Base-by-base conservation (phyloP, 352 stramenopile species). In the Saprolegnia parasitica region DNA sequence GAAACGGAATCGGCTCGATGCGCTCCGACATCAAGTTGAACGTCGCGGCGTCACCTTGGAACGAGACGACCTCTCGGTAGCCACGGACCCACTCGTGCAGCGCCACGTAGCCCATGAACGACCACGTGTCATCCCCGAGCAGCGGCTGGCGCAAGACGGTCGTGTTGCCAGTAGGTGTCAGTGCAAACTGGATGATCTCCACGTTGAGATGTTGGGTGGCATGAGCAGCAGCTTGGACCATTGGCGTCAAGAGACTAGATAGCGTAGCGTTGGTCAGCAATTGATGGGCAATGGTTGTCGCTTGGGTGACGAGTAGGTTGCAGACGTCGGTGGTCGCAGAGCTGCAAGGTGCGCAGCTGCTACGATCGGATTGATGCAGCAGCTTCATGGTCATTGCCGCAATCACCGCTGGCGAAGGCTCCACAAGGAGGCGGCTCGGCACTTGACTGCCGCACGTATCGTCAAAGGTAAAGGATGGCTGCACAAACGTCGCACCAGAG, bases 71-170 rank as follows among this genome's bases (percentile, higher is more conserved):
- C 32, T 67, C 60, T 20, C 60, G 46, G 9, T 23, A 23, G 13
- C 60, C 60, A 56, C 4, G 5, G 18, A 67, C 60, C 46, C 60
- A 67, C 18, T 67, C 60, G 46, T 67, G 10, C 24, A 67, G 46
- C 21, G 21, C 32, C 10, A 67, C 20, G n/a, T 46, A 67, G 13
- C 60, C 60, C 62, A 67, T 56, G 56, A 40, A 54, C 18, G 29
- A 56, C 23, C 23, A 67, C 32, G 40, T 24, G 40, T 40, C 32
- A 15, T 60, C 16, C 3, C 18, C 42, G 1, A 60, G 35, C 24
- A 60, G n/a, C 35, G 52, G 52, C n/a, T 60, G 52, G 13, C 52
- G 52, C 20, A 60, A 24, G 11, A 60, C 35, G 10, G 39, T 37
- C 1, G 4, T 2, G 24, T 3, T 60, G 2, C 24, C 35, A 2